These are phyloP conservation scores for Pulveroboletus sp. DNA, from an alignment of 768 basidiomycete genomes.

Conservation along the genomic window DNA sequence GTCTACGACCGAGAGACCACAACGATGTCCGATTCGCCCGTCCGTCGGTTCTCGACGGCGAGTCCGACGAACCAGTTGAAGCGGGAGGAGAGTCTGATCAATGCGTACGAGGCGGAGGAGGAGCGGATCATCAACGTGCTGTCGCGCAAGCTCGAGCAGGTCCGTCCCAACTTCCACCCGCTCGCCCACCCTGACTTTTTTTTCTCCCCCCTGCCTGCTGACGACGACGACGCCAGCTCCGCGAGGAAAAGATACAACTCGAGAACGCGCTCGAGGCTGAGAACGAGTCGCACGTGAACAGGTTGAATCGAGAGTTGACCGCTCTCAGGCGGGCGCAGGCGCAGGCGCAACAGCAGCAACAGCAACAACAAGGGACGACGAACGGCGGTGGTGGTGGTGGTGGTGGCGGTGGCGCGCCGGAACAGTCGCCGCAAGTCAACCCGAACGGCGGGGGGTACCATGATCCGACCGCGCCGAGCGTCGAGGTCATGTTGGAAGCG, in stretches of 20 bases:
- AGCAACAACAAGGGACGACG: no score
- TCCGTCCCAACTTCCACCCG: constrained; percentile 26
- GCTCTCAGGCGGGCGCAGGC: constrained; percentile 58
- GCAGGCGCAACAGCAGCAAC: constrained; percentile 12
- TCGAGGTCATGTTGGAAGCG: constrained; percentile 68
- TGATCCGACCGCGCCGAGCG: constrained; percentile 36
- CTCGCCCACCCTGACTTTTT: neutral
- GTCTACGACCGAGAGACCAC: neutral
- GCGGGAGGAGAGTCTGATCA: constrained; percentile 72
- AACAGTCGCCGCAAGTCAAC: no score
- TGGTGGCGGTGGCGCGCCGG: no score
- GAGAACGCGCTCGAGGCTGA: constrained; percentile 83
- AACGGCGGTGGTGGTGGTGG: no score
- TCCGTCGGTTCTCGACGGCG: constrained; percentile 52
- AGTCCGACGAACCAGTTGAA: constrained; percentile 46
- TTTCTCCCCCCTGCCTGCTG: no score
- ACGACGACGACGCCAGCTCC: constrained; percentile 47
- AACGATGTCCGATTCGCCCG: constrained; percentile 42
- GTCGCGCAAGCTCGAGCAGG: constrained; percentile 82
- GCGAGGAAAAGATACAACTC: constrained; percentile 79
- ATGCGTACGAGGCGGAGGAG: constrained; percentile 87
- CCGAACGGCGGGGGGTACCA: no score
- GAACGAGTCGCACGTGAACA: constrained; percentile 80
- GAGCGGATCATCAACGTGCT: constrained; percentile 82
- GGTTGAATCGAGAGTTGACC: constrained; percentile 65